phyloP scores from a whole-genome alignment of 768 basidiomycete genomes.

The Macrolepiota dolichaula region DNA sequence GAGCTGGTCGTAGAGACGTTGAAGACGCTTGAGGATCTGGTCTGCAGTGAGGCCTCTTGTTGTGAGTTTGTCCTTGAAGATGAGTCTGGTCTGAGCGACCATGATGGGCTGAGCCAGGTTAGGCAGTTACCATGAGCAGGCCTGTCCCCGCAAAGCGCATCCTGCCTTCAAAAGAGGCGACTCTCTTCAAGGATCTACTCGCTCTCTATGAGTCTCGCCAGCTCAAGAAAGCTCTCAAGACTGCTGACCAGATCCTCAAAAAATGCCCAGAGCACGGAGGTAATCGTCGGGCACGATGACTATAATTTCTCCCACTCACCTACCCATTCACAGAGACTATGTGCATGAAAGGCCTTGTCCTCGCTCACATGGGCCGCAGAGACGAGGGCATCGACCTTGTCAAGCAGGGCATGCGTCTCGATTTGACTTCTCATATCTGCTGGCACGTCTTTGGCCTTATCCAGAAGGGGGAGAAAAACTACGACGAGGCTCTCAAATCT shows the following conservation, averaged over 20 bases:
- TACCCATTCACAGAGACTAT: constrained; percentile 65
- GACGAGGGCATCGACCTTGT: constrained; percentile 83
- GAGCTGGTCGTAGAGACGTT: constrained; percentile 72
- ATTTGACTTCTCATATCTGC: constrained; percentile 87
- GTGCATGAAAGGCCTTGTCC: constrained; percentile 93
- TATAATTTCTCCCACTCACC: constrained; percentile 2
- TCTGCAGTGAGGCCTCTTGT: constrained; percentile 79
- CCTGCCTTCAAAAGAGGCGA: constrained; percentile 79
- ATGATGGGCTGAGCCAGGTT: constrained; percentile 40
- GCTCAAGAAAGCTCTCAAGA: constrained; percentile 86
- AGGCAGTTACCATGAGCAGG: constrained; percentile 24
- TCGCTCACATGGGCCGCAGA: constrained; percentile 74
- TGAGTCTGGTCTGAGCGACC: constrained; percentile 75
- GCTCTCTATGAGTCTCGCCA: constrained; percentile 86
- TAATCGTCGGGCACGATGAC: constrained; percentile 29
- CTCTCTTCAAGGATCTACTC: constrained; percentile 83
- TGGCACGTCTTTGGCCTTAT: constrained; percentile 99
- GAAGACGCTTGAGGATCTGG: constrained; percentile 81
- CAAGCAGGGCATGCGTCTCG: constrained; percentile 77
- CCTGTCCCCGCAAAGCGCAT: constrained; percentile 42
- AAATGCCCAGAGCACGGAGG: constrained; percentile 97
- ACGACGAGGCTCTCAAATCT: constrained; percentile 90
- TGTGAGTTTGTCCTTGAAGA: constrained; percentile 80
- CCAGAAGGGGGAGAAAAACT: constrained; percentile 92
- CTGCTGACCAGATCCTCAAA: constrained; percentile 91